A percentile compares a stretch with the other conserved stretches of the same genome.
Conservation (phyloP, 495 filamentous ascomycete genomes). For the Xylaria bambusicola region DNA sequence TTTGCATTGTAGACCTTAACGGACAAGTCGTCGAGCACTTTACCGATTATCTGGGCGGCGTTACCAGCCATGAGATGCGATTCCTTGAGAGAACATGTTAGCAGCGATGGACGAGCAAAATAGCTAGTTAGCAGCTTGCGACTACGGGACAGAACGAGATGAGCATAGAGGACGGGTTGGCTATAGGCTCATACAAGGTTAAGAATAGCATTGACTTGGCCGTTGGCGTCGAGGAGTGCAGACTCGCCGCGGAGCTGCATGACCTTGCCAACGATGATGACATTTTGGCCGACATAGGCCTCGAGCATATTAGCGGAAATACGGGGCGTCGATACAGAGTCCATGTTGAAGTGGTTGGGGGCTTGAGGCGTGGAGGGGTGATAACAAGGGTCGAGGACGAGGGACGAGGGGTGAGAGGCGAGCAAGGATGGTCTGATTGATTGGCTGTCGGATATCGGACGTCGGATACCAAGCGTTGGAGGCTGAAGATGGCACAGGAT, state of each 20-base stretch:
- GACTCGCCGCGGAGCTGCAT: conserved; percentile 76
- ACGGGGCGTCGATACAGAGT: conserved; percentile 65
- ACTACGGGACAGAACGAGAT: no score
- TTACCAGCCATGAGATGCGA: conserved; percentile 76
- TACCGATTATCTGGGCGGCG: conserved; percentile 86
- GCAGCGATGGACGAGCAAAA: not conserved
- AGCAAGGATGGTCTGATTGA: no score
- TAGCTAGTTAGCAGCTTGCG: conserved; percentile 11
- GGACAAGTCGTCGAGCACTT: conserved; percentile 78
- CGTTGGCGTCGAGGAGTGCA: conserved; percentile 74
- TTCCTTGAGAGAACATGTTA: conserved; percentile 60
- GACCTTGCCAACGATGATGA: conserved; percentile 87
- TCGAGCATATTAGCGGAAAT: conserved; percentile 68
- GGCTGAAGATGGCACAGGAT: not conserved
- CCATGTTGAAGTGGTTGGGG: conserved; percentile 31
- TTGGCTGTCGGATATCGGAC: not conserved
- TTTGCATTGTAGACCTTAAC: conserved; percentile 72
- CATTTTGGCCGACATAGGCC: conserved; percentile 67
- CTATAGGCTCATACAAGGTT: conserved; percentile 58
- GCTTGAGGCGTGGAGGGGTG: no score
- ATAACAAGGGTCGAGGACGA: no score
- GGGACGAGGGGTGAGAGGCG: no score
- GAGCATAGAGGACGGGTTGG: not conserved
- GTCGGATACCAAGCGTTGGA: not conserved
- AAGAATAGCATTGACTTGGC: conserved; percentile 69